A percentile compares a stretch with the other conserved stretches of the same genome.
Evolutionary conservation across 2,329 filamentous ascomycete species (phyloP).

Genomic region (Arthrobotrys conoides): DNA sequence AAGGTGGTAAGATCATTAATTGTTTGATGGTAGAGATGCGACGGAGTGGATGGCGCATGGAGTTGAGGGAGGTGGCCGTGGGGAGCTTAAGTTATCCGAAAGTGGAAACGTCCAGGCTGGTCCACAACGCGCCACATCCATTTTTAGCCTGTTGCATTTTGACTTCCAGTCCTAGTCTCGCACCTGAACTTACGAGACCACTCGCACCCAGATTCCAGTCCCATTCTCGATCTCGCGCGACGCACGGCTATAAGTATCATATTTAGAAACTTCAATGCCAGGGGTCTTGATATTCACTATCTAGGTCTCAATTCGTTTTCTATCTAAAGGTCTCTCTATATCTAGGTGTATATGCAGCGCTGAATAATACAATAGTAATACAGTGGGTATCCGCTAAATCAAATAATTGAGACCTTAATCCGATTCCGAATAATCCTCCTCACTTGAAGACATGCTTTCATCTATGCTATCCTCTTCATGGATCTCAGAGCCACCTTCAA

Average conservation of each 20-base stretch:
- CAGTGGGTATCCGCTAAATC: not conserved
- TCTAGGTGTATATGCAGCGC: not conserved
- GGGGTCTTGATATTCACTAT: not conserved
- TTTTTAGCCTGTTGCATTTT: conserved; percentile 15
- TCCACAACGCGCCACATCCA: conserved; percentile 29
- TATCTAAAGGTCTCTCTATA: not conserved
- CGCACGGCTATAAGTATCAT: too few species aligned
- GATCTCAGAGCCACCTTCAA: not conserved
- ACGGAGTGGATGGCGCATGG: conserved; percentile 1
- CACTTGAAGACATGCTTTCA: not conserved
- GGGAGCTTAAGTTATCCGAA: conserved; percentile 40
- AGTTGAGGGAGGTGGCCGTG: conserved; percentile 32
- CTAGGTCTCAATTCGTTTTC: not conserved
- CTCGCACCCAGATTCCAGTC: too few species aligned
- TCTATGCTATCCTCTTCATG: not conserved
- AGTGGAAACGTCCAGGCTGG: conserved; percentile 9
- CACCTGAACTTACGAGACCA: too few species aligned
- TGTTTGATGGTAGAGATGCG: conserved; percentile 20
- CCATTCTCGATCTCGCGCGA: too few species aligned
- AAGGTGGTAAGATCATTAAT: not conserved
- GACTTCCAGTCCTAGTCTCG: too few species aligned
- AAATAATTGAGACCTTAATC: conserved; percentile 3
- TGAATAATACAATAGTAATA: not conserved
- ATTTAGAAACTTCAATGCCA: too few species aligned
- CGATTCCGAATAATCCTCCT: conserved; percentile 13